phyloP scores from a whole-genome alignment of 1,139 yeast species.

The Geotrichum bryndzae region DNA sequence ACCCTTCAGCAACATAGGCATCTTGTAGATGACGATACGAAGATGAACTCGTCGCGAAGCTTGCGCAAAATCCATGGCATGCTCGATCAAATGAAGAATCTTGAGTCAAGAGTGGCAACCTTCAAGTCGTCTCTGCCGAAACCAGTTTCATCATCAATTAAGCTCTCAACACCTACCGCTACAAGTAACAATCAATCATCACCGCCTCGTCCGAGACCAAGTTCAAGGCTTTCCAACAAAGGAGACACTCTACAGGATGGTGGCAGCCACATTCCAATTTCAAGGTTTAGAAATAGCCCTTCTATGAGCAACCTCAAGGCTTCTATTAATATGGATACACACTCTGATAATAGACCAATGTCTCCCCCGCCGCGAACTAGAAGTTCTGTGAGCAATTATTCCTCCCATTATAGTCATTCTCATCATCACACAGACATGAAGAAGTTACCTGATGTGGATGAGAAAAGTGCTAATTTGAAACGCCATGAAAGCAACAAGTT shows the following conservation, averaged over 20 bases:
- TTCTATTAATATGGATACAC: neutral
- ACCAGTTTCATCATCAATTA: slow-evolving; percentile 11
- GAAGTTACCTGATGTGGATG: neutral
- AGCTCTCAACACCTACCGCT: slow-evolving; percentile 13
- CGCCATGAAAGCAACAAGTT: slow-evolving; percentile 4
- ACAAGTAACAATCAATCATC: neutral
- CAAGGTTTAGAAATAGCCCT: slow-evolving; percentile 13
- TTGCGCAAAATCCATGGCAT: slow-evolving; percentile 34
- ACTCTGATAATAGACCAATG: neutral
- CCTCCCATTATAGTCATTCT: neutral
- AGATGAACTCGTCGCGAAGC: slow-evolving; percentile 30
- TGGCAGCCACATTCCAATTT: slow-evolving; percentile 11
- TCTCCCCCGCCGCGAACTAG: slow-evolving; percentile 3
- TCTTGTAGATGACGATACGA: slow-evolving; percentile 4
- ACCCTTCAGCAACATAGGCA: neutral
- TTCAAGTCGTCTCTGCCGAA: slow-evolving; percentile 31
- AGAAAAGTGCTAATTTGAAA: neutral
- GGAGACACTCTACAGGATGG: neutral
- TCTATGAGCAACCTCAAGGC: slow-evolving; percentile 4
- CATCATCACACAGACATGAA: neutral
- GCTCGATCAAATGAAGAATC: slow-evolving; percentile 30
- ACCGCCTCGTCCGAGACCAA: slow-evolving; percentile 7
- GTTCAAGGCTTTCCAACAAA: neutral
- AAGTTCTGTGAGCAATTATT: slow-evolving; percentile 10
- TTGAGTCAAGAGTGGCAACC: slow-evolving; percentile 32